Evolutionary conservation across 2,329 filamentous ascomycete genomes (phyloP).

Genomic region (Aspergillus fructus): DNA sequence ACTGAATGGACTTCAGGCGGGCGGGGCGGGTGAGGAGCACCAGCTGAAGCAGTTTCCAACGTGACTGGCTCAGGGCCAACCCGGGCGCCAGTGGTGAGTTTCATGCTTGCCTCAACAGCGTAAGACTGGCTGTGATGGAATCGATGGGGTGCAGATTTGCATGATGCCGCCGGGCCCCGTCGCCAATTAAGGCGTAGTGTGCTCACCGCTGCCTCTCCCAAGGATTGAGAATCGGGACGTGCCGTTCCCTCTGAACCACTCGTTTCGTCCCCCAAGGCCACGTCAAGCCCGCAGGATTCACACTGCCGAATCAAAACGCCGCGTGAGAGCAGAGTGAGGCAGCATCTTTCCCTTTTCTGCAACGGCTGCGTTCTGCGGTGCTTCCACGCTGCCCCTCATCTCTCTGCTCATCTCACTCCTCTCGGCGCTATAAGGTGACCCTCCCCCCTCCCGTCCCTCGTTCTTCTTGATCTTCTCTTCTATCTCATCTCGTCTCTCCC

Average conservation of each 20-base stretch:
- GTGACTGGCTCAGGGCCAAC: slow-evolving; percentile 16
- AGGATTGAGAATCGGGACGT: slow-evolving; percentile 13
- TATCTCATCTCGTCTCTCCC: slow-evolving; percentile 12
- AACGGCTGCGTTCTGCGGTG: slow-evolving; percentile 16
- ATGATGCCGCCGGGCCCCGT: slow-evolving; percentile 4
- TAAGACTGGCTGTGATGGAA: slow-evolving; percentile 4
- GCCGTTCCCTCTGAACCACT: slow-evolving; percentile 13
- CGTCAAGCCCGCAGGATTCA: slow-evolving; percentile 18
- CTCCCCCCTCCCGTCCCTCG: slow-evolving; percentile 10
- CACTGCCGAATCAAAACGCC: slow-evolving; percentile 17
- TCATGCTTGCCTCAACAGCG: neutral
- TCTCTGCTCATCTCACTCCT: slow-evolving; percentile 2
- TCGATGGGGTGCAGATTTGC: slow-evolving; percentile 5
- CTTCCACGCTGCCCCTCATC: slow-evolving; percentile 10
- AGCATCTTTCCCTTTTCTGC: slow-evolving; percentile 17
- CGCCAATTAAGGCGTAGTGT: slow-evolving; percentile 10
- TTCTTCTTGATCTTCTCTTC: slow-evolving; percentile 12
- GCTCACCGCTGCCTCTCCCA: slow-evolving; percentile 22
- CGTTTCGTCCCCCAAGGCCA: slow-evolving; percentile 19
- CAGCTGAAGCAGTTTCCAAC: neutral
- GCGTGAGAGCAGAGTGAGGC: slow-evolving; percentile 14
- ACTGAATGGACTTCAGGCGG: slow-evolving; percentile 11
- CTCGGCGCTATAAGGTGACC: slow-evolving; percentile 18
- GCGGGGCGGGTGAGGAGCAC: slow-evolving; percentile 10
- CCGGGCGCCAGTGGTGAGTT: slow-evolving; percentile 8